phyloP scores from a whole-genome alignment of 2,329 filamentous ascomycete species.

The Alternaria sp. region DNA sequence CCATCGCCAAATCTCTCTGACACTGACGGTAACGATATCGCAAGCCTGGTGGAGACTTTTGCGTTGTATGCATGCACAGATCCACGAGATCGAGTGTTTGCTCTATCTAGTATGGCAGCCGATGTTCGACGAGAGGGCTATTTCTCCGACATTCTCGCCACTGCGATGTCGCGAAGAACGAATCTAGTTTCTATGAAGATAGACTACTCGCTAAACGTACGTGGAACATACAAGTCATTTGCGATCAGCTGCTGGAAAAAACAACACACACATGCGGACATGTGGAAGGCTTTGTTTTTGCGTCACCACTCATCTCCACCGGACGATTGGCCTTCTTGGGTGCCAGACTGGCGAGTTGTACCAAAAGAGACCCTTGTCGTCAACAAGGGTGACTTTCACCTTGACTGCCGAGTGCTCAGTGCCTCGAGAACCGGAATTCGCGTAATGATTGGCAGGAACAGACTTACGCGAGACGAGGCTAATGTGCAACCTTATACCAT shows the following conservation, averaged over 20 bases:
- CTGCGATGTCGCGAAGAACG: neutral
- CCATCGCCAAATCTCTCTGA: no score
- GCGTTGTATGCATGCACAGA: neutral
- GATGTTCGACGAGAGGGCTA: neutral
- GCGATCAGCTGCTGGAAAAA: neutral
- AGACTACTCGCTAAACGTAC: neutral
- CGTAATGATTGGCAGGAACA: accelerated
- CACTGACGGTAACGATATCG: neutral
- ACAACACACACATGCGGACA: accelerated
- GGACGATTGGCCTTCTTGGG: conserved; percentile 2
- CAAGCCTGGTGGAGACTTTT: neutral
- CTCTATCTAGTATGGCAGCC: neutral
- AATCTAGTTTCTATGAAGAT: neutral
- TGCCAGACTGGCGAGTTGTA: conserved; percentile 2
- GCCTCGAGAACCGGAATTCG: neutral
- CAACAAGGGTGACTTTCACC: accelerated
- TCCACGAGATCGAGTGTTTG: neutral
- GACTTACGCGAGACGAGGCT: no score
- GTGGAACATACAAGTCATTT: neutral
- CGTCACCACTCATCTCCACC: neutral
- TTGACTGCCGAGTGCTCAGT: neutral
- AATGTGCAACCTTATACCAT: neutral
- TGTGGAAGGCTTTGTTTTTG: neutral
- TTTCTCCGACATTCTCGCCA: accelerated
- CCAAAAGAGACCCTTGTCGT: neutral